Evolutionary conservation across 1,284 basidiomycete species (phyloP).

Genomic region (Malassezia restricta): DNA sequence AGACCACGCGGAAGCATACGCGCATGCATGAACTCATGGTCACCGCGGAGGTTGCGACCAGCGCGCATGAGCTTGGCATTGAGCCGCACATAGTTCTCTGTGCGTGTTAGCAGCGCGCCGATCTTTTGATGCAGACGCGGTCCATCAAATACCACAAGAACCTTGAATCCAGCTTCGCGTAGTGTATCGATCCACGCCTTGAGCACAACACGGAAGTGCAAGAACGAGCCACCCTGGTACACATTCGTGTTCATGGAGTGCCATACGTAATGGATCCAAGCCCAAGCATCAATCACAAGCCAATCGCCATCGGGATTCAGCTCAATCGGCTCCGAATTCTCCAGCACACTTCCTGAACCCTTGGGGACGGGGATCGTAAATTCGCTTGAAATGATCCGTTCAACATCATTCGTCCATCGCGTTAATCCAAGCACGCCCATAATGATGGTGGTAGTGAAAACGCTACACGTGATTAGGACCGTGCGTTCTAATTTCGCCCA

Average conservation of each 20-base stretch:
- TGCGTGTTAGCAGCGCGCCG: constrained; percentile 7
- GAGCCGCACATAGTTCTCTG: constrained; percentile 16
- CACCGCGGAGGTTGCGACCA: constrained; percentile 12
- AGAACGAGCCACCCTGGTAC: constrained; percentile 15
- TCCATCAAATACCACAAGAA: constrained; percentile 14
- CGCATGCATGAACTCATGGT: constrained; percentile 13
- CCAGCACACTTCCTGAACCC: not conserved
- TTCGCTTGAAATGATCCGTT: constrained; percentile 15
- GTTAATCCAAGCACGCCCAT: constrained; percentile 18
- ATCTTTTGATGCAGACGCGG: constrained; percentile 17
- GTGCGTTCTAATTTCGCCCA: not conserved
- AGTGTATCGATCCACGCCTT: constrained; percentile 11
- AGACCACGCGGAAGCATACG: constrained; percentile 15
- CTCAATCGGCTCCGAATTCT: constrained; percentile 11
- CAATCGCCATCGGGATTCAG: constrained; percentile 12
- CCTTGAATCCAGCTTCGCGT: constrained; percentile 6
- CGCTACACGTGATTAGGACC: constrained; percentile 9
- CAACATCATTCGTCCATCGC: constrained; percentile 14
- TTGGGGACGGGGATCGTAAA: constrained; percentile 11
- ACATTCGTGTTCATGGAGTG: constrained; percentile 19
- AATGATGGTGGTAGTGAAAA: not conserved
- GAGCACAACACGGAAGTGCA: constrained; percentile 9
- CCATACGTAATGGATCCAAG: constrained; percentile 17
- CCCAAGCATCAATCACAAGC: constrained; percentile 17
- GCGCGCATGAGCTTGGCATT: constrained; percentile 17